Evolutionary conservation across 495 filamentous ascomycete genomes (phyloP), one percentile per base, ranked within the genome.

Genomic region (Chaetomidium leptoderma): DNA sequence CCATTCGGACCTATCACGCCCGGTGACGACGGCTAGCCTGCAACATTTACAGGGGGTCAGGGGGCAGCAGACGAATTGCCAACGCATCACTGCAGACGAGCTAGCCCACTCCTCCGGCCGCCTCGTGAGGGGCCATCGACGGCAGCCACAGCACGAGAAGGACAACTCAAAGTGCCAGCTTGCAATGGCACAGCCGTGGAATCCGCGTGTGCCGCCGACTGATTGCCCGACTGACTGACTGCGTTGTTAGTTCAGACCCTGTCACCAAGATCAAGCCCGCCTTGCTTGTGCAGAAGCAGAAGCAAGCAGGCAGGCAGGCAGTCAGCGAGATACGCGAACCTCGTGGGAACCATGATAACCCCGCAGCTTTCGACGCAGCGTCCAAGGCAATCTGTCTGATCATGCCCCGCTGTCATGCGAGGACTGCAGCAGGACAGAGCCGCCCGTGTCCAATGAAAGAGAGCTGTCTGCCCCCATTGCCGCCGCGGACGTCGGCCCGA

Each of bases 21-120:
- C 40, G 37, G 29, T 42, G 51, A 60, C 62, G 55, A 52, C 40
- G 32, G 58, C 61, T 65, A 63, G 60, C 59, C 59, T 63, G 67
- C 63, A 57, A 65, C 65, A 61, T 36, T 49, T 60, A 57, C 66
- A 65, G 62, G 66, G n/a, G 68, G 63, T 45, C 59, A 54, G 42
- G 68, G 66, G 66, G 68, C 68, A 66, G 44, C 48, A 27, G 55
- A 53, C 57, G 55, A 45, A 62, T 55, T 70, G 69, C 69, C 69
- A 72, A 67, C 69, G 44, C 69, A 72, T 70, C 69, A 69, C 57
- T 72, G 69, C 69, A 72, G 67, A 58, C 50, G 45, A 36, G 62
- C 61, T 58, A 65, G 63, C 51, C 67, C 65, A 57, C 64, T 66
- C 53, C 45, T 53, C 46, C 36, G 61, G 27, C 61, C 61, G 45